Base-by-base conservation (phyloP, 1,284 basidiomycete genomes). In the Ustilago cynodontis region DNA sequence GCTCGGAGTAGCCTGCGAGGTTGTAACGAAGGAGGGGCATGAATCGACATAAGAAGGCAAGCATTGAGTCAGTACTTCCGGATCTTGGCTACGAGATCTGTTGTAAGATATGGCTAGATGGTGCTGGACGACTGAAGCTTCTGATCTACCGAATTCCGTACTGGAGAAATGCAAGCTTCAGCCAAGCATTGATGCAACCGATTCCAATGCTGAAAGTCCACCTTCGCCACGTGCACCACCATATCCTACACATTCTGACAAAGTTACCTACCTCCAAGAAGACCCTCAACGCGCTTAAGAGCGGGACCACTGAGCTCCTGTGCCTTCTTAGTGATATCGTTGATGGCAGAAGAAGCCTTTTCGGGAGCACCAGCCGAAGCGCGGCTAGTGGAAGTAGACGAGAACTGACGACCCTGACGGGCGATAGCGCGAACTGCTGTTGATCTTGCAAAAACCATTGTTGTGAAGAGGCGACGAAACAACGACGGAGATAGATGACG, bases 291-390 rank as follows among this genome's bases (percentile, higher is more conserved):
- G 18, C 76, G 62, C 69, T 78, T 77, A 18, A 75, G 45, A 16
- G 70, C 62, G 53, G 81, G 82, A n/a, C 81, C 81, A 28, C 78
- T 81, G 22, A 79, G 52, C 71, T 80, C 67, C 66, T 75, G 74
- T 3, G 79, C 79, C 77, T 81, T 82, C 45, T 78, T 80, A 14
- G 75, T 51, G 20, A 71, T 58, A 31, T 68, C 68, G 54, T 67
- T 61, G 54, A 80, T 47, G 11, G 71, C 59, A n/a, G 53, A 61
- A 26, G 58, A 47, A 22, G 71, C 76, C 59, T 78, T 60, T 39
- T 78, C 71, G 31, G 58, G 64, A 18, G 70, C 43, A 58, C 28
- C 43, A 11, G 56, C 45, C 45, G 69, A 33, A 33, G 63, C 59
- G 9, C 59, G 65, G 22, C 20, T 55, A 29, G 57, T 26, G 9